Evolutionary conservation across 1,139 yeast species (phyloP).

Genomic region (Trichomonascaceae sp.): DNA sequence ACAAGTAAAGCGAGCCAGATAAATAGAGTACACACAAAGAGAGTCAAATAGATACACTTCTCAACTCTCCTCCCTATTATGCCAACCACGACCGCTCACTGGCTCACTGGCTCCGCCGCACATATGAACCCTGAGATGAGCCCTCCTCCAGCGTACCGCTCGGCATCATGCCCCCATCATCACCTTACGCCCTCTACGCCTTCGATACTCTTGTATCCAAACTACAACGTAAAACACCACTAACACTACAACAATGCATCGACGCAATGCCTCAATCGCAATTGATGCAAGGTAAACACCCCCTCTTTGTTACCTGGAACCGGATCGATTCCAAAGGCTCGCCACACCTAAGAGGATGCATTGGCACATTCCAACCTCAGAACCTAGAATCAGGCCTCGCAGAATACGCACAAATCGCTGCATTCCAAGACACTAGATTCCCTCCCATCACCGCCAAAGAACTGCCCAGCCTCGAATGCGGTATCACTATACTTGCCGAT

Average conservation of each 20-base stretch:
- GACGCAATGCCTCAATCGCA: constrained; percentile 7
- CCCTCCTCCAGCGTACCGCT: background rate
- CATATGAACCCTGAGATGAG: too few species aligned
- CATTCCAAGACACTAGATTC: constrained; percentile 69
- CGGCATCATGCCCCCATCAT: too few species aligned
- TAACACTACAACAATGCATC: constrained; percentile 12
- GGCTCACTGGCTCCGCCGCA: too few species aligned
- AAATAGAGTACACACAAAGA: too few species aligned
- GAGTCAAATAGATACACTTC: too few species aligned
- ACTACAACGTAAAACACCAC: constrained; percentile 16
- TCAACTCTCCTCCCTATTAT: too few species aligned
- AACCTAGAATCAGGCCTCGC: constrained; percentile 45
- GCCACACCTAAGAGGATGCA: constrained; percentile 72
- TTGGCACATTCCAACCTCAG: constrained; percentile 60
- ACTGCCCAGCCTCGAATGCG: constrained; percentile 36
- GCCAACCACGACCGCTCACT: too few species aligned
- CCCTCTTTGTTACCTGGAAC: constrained; percentile 86
- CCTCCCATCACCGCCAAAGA: constrained; percentile 48
- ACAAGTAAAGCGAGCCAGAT: too few species aligned
- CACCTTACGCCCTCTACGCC: constrained; percentile 27
- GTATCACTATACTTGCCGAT: constrained; percentile 51
- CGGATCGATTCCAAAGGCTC: constrained; percentile 27
- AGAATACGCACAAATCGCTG: constrained; percentile 54
- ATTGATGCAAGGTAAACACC: constrained; percentile 21
- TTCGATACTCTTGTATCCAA: constrained; percentile 29